Evolutionary conservation across 164 flowering plant genomes (phyloP), one percentile per base, ranked within the genome.

Genomic region (Vitis vinifera): DNA sequence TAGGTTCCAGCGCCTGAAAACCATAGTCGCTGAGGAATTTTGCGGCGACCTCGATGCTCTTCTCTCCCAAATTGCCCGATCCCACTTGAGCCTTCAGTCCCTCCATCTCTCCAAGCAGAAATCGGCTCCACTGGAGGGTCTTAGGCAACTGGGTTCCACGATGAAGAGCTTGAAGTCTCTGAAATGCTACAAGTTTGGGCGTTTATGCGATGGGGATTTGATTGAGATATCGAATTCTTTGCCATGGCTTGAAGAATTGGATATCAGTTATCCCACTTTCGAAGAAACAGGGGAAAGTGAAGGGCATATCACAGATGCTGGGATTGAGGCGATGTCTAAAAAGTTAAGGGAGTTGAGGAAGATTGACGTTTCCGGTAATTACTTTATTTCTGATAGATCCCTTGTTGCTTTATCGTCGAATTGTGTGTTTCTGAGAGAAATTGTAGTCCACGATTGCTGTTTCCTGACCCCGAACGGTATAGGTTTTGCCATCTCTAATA

Each of bases 341-440:
- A 86, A 69, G 70, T 76, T 86, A 15, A 68, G 29, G 56, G 60
- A 60, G 1, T 78, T 91, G 64, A 51, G 65, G 1, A 76, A 70
- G 69, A 70, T 87, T 16, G 62, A 89, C 48, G 11, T 91, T 27
- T 89, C 91, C 8, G 91, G 90, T 31, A 85, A 82, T 60, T 50
- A 52, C 6, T 78, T 80, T 62, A 51, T 88, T 14, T 80, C 88
- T 4, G 88, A 89, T 74, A 69, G 67, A 4, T 78, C 87, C 10
- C 79, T 89, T 14, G 1, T 69, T 1, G 15, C 55, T 23, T 50
- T 91, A 31, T 73, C 83, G 1, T 27, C 27, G 48, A 80, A 81
- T 44, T 85, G 91, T 61, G 23, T 10, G 10, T 58, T 63, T 13
- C 66, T 91, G 55, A 71, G 78, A 23, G 84, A 80, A 27, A 68